Conservation (phyloP, 2,329 filamentous ascomycete species). For the Plectosphaerella cucumerina region DNA sequence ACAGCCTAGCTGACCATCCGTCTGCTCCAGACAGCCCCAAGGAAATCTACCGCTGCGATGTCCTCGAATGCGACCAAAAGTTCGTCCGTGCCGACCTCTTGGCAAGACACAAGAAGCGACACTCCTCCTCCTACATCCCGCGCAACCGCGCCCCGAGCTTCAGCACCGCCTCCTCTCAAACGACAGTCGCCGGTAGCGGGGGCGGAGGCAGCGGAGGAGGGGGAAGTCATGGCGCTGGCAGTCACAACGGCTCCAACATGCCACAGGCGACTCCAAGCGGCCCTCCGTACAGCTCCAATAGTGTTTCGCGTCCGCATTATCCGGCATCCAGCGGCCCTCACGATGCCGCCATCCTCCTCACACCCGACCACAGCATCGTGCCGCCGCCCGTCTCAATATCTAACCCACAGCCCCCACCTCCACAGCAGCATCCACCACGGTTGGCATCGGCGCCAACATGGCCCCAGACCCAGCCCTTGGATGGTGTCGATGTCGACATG, state of each 20-base stretch:
- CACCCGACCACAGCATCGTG: conserved; percentile 31
- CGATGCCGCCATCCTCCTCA: conserved; percentile 41
- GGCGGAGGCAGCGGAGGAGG: background rate
- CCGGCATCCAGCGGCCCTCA: conserved; percentile 29
- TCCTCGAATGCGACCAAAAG: conserved; percentile 67
- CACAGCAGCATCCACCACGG: conserved; percentile 4
- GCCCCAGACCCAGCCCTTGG: conserved; percentile 23
- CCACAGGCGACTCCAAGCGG: background rate
- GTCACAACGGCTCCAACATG: background rate
- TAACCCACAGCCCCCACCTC: conserved; percentile 10
- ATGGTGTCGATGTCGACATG: conserved; percentile 27
- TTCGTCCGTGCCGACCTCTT: conserved; percentile 79
- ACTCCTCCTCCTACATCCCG: conserved; percentile 51
- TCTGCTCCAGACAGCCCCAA: conserved; percentile 63
- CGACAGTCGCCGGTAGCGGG: background rate
- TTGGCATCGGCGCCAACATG: conserved; percentile 24
- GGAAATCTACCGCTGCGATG: conserved; percentile 74
- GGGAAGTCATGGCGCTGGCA: background rate
- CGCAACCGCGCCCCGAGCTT: conserved; percentile 48
- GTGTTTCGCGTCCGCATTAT: conserved; percentile 7
- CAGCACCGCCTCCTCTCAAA: conserved; percentile 13
- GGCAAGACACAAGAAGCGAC: conserved; percentile 62
- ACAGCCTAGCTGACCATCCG: conserved; percentile 13
- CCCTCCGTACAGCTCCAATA: conserved; percentile 16
- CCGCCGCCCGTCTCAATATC: conserved; percentile 20